Evolutionary conservation across 2,329 filamentous ascomycete genomes (phyloP), one percentile per base, ranked within the genome.

Genomic region (Fusarium irregulare): DNA sequence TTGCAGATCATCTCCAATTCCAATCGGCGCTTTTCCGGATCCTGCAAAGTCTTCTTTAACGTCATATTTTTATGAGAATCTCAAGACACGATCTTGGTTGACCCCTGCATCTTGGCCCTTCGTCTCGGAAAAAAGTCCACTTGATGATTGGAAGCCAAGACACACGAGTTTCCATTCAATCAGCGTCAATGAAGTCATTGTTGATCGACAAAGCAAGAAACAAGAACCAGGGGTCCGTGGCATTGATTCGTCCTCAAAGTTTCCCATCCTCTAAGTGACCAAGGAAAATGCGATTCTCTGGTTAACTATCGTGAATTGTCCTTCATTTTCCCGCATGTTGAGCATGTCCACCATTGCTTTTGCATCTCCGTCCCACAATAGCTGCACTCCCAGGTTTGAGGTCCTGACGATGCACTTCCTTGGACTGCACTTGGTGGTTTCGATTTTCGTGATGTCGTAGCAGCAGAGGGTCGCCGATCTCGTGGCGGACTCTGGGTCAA

Each of bases 341-440:
- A 83, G 69, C 87, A 89, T 25, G 83, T 86, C 86, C 87, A 88
- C 85, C 86, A 88, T 67, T 84, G 81, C 46, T 80, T 78, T 59
- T 87, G 85, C 80, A 88, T 86, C 27, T 78, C 75, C 4, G 81
- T 85, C 11, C 82, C 83, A 67, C 88, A 89, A 57, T 81, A 81
- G 18, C 80, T 81, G 68, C 88, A 89, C 32, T 78, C 79, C 87
- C 87, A 89, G 3, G 78, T 80, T 57, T 74, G 75, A 41, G 74
- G 76, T 42, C 58, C 73, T 8, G 74, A 58, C 20, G 25, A 57
- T 40, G 27, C 13, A 25, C 37, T 32, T 27, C 54, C 42, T 42
- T 67, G 34, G 30, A 61, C 40, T 48, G 60, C 53, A 53, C 48
- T 32, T 30, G 30, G 23, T 48, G 37, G 21, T 10, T 51, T 72